Evolutionary conservation across 1,284 basidiomycete genomes (phyloP).

Genomic region (Melampsora occidentalis): DNA sequence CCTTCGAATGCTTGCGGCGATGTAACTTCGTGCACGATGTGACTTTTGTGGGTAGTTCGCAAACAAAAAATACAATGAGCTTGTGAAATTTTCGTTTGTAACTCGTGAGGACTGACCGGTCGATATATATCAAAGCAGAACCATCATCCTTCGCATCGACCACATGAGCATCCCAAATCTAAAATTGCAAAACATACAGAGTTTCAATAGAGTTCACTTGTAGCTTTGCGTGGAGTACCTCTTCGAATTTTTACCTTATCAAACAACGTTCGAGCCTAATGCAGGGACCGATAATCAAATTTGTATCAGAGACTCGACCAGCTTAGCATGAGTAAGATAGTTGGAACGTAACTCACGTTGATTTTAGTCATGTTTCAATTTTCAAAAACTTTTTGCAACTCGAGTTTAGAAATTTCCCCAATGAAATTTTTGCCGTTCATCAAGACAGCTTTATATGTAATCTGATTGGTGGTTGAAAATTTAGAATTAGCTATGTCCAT

Average conservation of each 20-base stretch:
- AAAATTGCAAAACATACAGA: background rate
- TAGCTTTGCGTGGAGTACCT: background rate
- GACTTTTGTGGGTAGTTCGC: slow-evolving; percentile 59
- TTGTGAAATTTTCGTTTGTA: background rate
- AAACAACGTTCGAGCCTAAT: slow-evolving; percentile 29
- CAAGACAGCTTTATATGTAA: too few species aligned
- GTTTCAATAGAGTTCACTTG: background rate
- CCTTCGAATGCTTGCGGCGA: slow-evolving; percentile 96
- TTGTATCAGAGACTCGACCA: too few species aligned
- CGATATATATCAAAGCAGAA: slow-evolving; percentile 84
- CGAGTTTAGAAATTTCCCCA: too few species aligned
- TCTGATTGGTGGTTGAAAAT: too few species aligned
- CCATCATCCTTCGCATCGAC: slow-evolving; percentile 55
- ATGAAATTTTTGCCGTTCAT: too few species aligned
- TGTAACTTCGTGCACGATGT: slow-evolving; percentile 92
- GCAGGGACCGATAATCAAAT: too few species aligned
- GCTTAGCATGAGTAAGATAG: too few species aligned
- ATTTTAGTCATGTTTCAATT: too few species aligned
- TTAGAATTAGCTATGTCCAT: too few species aligned
- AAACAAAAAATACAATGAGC: background rate
- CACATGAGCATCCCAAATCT: slow-evolving; percentile 43
- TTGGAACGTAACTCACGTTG: too few species aligned
- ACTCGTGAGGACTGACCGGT: slow-evolving; percentile 61
- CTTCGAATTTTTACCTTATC: slow-evolving; percentile 15
- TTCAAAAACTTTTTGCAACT: too few species aligned